A percentile compares a stretch with the other conserved stretches of the same genome.
Evolutionary conservation across 108 stramenopile species (phyloP).

Genomic region (Fragilariopsis cylindrus): DNA sequence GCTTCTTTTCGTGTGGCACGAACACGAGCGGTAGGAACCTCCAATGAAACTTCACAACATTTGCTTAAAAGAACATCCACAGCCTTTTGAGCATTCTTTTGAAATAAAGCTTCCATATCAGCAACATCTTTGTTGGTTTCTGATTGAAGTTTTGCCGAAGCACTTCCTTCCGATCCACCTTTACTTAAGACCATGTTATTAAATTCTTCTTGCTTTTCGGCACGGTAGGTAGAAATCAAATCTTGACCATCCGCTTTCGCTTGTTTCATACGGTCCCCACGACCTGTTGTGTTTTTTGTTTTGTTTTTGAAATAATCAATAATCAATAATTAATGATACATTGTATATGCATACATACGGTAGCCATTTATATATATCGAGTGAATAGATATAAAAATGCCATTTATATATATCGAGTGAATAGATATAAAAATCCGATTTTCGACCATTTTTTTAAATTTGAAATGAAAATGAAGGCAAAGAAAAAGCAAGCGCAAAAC

Average conservation of each 20-base stretch:
- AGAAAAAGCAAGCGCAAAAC: too few species aligned
- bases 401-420: not conserved
- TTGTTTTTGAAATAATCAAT: not conserved
- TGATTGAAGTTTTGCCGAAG: slow-evolving; percentile 81
- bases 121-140: slow-evolving; percentile 81
- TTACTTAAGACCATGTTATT: slow-evolving; percentile 74
- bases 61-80: slow-evolving; percentile 90
- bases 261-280: slow-evolving; percentile 94
- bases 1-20: slow-evolving; percentile 87
- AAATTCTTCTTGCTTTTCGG: slow-evolving; percentile 91
- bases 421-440: not conserved
- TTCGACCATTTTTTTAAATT: too few species aligned
- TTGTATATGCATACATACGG: not conserved
- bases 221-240: slow-evolving; percentile 81
- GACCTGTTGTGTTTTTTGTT: slow-evolving; percentile 44
- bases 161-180: slow-evolving; percentile 75
- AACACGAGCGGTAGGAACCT: slow-evolving; percentile 89
- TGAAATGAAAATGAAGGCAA: too few species aligned
- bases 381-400: not conserved
- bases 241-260: slow-evolving; percentile 87
- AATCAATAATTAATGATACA: not conserved
- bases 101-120: slow-evolving; percentile 75
- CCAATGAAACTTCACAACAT: slow-evolving; percentile 91
- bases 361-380: not conserved
- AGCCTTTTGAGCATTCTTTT: slow-evolving; percentile 88